Conservation (phyloP, 495 filamentous ascomycete species). For the Talaromyces adpressus region DNA sequence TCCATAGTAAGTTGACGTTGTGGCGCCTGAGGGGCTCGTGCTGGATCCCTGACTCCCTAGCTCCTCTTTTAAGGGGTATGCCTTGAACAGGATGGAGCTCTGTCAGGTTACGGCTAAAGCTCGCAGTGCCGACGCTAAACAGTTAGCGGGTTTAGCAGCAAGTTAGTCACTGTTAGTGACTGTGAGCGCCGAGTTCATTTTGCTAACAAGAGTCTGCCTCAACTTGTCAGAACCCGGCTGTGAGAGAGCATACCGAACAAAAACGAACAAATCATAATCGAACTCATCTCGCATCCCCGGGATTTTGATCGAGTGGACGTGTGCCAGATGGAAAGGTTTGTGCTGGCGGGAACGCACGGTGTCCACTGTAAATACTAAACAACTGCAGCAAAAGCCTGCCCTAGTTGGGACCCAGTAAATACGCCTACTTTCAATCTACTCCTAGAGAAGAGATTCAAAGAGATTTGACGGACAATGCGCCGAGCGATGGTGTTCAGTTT, state of each 20-base stretch:
- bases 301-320: not conserved
- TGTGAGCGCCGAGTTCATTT: no score
- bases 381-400: not conserved
- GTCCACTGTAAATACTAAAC: not conserved
- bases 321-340: not conserved
- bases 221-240: not conserved
- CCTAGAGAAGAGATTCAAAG: not conserved
- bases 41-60: not conserved
- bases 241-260: not conserved
- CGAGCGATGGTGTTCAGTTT: not conserved
- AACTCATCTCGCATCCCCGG: not conserved
- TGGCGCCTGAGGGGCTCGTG: conserved; percentile 6
- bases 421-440: not conserved
- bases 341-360: not conserved
- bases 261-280: not conserved
- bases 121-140: not conserved
- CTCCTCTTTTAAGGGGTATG: not conserved
- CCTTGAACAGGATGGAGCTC: not conserved
- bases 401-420: not conserved
- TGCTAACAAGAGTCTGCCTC: not conserved
- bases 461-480: not conserved
- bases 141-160: not conserved
- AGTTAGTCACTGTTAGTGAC: no score
- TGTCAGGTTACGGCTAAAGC: not conserved
- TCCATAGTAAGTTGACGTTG: conserved; percentile 2